A percentile compares a stretch with the other conserved stretches of the same genome.
phyloP scores from a whole-genome alignment of 441 rosid genomes.

The Erodium trifolium region DNA sequence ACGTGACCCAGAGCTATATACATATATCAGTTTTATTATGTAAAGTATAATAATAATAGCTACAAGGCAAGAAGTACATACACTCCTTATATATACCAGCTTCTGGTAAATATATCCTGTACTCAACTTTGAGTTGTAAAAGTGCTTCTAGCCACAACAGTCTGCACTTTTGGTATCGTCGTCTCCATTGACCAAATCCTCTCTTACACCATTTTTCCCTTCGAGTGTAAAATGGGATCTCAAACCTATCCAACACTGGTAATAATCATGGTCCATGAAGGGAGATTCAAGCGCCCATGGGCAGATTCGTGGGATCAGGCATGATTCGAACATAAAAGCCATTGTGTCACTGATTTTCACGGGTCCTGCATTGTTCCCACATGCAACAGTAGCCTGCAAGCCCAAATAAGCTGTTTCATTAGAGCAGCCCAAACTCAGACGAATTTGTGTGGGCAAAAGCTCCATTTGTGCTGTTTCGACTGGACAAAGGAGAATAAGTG shows the following conservation, averaged over 20 bases:
- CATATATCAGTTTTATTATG: neutral
- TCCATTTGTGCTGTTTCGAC: too few relatives aligned
- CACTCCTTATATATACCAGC: neutral
- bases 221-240: constrained; percentile 60
- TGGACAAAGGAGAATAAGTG: too few relatives aligned
- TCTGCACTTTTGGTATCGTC: neutral
- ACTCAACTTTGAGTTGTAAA: neutral
- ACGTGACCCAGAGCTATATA: neutral
- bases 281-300: constrained; percentile 77
- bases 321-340: constrained; percentile 97
- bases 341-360: constrained; percentile 57
- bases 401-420: neutral
- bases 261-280: constrained; percentile 56
- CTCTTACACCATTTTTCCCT: constrained; percentile 13
- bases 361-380: constrained; percentile 57
- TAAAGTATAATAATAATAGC: neutral
- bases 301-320: constrained; percentile 80
- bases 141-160: neutral
- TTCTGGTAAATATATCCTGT: neutral
- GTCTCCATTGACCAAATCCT: constrained; percentile 12
- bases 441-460: too few relatives aligned
- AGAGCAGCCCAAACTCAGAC: neutral
- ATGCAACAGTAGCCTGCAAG: constrained; percentile 53
- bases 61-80: constrained; percentile 5
- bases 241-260: constrained; percentile 91